Conservation (phyloP, 148 eudicot species). For the Spergularia marina region DNA sequence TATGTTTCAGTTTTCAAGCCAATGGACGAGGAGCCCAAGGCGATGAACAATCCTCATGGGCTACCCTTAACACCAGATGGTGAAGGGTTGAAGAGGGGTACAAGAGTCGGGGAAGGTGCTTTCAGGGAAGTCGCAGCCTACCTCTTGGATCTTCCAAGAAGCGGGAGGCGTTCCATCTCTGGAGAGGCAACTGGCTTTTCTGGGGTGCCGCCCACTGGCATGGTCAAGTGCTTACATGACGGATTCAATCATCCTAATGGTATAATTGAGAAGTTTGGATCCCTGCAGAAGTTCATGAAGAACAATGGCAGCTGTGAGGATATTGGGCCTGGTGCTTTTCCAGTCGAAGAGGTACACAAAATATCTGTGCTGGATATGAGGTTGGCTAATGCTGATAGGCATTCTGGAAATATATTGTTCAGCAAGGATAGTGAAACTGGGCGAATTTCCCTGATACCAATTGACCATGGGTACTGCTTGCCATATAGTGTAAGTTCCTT, state of each 20-base stretch:
- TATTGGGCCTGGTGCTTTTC: slow-evolving; percentile 77
- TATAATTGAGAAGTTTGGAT: slow-evolving; percentile 57
- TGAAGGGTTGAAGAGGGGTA: slow-evolving; percentile 95
- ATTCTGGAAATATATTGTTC: slow-evolving; percentile 82
- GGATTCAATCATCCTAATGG: slow-evolving; percentile 72
- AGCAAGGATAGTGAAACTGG: slow-evolving; percentile 62
- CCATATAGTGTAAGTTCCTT: slow-evolving; percentile 72
- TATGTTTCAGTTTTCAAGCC: slow-evolving; percentile 91
- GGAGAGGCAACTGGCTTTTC: slow-evolving; percentile 76
- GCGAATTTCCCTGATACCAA: slow-evolving; percentile 56
- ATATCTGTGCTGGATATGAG: slow-evolving; percentile 89
- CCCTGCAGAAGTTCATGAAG: slow-evolving; percentile 85
- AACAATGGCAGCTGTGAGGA: slow-evolving; percentile 93
- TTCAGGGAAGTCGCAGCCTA: slow-evolving; percentile 87
- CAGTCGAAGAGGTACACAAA: slow-evolving; percentile 85
- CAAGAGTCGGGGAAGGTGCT: slow-evolving; percentile 92
- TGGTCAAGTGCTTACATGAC: slow-evolving; percentile 61
- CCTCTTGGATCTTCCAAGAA: slow-evolving; percentile 77
- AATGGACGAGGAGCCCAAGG: slow-evolving; percentile 91
- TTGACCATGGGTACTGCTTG: slow-evolving; percentile 98
- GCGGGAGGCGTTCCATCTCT: slow-evolving; percentile 49
- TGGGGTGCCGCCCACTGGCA: slow-evolving; percentile 85
- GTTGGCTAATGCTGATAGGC: slow-evolving; percentile 96
- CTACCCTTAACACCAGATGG: slow-evolving; percentile 71
- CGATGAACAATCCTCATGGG: slow-evolving; percentile 83